Percentiles rank a stretch among this genome's conserved stretches.
Evolutionary conservation across 306 rosid species (phyloP).

Genomic region (Neltuma alba): DNA sequence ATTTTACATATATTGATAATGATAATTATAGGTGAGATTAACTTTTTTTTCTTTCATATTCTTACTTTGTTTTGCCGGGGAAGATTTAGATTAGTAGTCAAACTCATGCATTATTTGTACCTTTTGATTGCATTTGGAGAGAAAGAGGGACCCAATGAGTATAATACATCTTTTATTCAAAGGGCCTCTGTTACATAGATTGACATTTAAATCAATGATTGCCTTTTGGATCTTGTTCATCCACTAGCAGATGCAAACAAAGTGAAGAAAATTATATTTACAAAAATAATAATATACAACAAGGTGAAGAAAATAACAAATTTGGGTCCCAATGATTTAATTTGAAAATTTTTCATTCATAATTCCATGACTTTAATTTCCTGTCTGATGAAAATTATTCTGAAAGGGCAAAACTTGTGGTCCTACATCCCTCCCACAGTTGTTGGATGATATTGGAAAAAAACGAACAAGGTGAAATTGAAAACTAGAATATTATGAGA

Average conservation of each 20-base stretch:
- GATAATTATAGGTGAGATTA: neutral
- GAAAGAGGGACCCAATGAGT: neutral
- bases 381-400: neutral
- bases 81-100: neutral
- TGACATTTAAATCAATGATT: neutral
- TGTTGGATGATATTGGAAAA: neutral
- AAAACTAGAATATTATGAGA: too few relatives aligned
- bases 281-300: too few relatives aligned
- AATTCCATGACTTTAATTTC: neutral
- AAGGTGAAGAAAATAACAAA: neutral
- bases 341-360: too few relatives aligned
- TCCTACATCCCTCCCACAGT: too few relatives aligned
- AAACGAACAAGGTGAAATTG: neutral
- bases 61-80: neutral
- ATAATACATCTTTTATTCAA: neutral
- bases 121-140: neutral
- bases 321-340: neutral
- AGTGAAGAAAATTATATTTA: neutral
- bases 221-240: neutral
- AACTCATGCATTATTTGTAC: neutral
- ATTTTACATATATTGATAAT: neutral
- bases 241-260: neutral
- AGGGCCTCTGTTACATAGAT: neutral
- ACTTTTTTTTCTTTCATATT: neutral
- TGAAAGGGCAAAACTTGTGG: too few relatives aligned